Conservation (phyloP, 371 early-diverging fungal species). For the Basidiobolus meristosporus region DNA sequence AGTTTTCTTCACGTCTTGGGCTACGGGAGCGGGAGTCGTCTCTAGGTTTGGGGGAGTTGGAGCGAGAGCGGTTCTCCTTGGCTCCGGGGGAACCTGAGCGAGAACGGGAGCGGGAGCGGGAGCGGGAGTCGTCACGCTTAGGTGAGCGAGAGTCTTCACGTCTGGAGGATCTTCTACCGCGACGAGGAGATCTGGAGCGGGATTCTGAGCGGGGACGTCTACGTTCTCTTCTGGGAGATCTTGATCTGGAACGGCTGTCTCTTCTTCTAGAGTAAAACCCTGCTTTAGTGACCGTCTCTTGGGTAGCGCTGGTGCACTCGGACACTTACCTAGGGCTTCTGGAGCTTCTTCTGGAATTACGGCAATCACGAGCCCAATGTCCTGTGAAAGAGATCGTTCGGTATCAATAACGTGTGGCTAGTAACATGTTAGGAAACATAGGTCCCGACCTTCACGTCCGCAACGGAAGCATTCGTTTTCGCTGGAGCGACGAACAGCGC, state of each 20-base stretch:
- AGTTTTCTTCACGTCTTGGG: not conserved
- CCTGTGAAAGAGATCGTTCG: not conserved
- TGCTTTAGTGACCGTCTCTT: no score
- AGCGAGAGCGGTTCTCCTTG: not conserved
- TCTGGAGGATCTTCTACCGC: not conserved
- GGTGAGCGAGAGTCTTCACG: not conserved
- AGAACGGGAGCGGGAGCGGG: not conserved
- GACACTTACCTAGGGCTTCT: not conserved
- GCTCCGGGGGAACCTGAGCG: not conserved
- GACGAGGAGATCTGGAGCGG: not conserved
- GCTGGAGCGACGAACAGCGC: conserved; percentile 23
- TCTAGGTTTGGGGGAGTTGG: not conserved
- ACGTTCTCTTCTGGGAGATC: not conserved
- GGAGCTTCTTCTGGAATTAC: not conserved
- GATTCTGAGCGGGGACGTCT: not conserved
- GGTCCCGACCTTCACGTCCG: not conserved
- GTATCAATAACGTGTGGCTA: not conserved
- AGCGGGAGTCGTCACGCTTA: not conserved
- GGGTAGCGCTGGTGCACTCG: no score
- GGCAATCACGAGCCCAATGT: conserved; percentile 1
- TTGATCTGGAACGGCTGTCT: not conserved
- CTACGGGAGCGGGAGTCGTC: not conserved
- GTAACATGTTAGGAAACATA: not conserved
- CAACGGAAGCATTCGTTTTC: conserved; percentile 32
- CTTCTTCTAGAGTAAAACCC: not conserved